Evolutionary conservation across 176 grass and related monocot species (phyloP).

Genomic region (Eremochloa ophiuroides): DNA sequence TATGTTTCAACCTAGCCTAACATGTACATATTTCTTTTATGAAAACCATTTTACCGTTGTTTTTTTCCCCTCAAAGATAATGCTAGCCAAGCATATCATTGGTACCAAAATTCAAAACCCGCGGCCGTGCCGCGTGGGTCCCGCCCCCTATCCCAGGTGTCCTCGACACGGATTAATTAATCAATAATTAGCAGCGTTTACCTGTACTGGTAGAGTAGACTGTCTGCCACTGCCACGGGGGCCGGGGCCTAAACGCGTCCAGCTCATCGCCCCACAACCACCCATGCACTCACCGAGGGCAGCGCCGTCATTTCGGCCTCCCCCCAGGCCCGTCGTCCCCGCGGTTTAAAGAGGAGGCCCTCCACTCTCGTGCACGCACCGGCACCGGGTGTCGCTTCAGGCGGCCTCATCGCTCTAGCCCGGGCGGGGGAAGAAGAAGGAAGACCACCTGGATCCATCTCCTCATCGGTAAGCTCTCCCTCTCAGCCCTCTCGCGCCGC

Average conservation of each 20-base stretch:
- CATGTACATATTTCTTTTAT: too few species aligned
- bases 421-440: neutral
- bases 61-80: neutral
- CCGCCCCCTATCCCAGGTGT: neutral
- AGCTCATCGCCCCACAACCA: neutral
- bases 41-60: neutral
- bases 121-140: constrained; percentile 16
- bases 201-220: neutral
- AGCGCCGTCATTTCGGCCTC: neutral
- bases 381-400: neutral
- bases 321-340: neutral
- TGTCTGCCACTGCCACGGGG: neutral
- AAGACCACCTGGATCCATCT: neutral
- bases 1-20: neutral
- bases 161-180: neutral
- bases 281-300: neutral
- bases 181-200: neutral
- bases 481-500: neutral
- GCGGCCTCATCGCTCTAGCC: neutral
- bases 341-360: neutral
- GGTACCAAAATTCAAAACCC: neutral
- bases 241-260: neutral
- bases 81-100: neutral
- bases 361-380: neutral
- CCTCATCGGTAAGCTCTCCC: neutral